Base-by-base conservation (phyloP, 1,139 yeast genomes). In the Sugiyamaella sp. region DNA sequence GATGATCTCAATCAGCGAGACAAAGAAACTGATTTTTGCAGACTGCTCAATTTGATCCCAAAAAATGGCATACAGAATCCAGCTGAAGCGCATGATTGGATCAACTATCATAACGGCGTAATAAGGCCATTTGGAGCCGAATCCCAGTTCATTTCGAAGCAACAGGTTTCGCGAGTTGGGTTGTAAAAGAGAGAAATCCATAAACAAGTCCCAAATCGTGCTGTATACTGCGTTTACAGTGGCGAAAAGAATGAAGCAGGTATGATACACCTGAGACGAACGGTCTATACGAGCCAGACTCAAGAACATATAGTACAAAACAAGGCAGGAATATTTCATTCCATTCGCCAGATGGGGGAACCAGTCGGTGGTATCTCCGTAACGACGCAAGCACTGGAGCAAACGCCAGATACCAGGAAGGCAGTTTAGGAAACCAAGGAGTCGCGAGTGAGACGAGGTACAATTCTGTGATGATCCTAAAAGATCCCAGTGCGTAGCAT, bases 271-370 rank as follows among this genome's bases (percentile, higher is more conserved):
- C 0, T 73, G 63, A 12, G 76, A 73, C 3, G 59, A 57, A 10
- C 71, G 70, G 40, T 83, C 78, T 51, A 89, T 86, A 62, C 99
- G 80, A 67, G 89, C 91, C 27, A 86, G 74, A 71, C 96, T 87
- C 60, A 93, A 74, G n/a, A 86, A 74, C 63, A 84, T 80, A 69
- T 88, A 85, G 70, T 88, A 89, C 22, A 80, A 61, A 2, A 88
- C 79, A 1, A 90, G 80, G 33, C 86, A 71, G 0, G 79, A 66
- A 68, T 91, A 93, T 69, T 93, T 93, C 43, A 76, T 64, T 78
- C 89, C 89, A 66, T 93, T 93, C n/a, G 96, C 93, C 57, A 93
- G 73, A 77, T 93, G 99, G 0, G 99, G 99, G 67, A 93, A 95
- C 87, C 91, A 85, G 65, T 91, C 97, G 1, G 95, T 93, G 0